Evolutionary conservation across 2,329 filamentous ascomycete genomes (phyloP).

Genomic region (Exophiala dermatitidis): DNA sequence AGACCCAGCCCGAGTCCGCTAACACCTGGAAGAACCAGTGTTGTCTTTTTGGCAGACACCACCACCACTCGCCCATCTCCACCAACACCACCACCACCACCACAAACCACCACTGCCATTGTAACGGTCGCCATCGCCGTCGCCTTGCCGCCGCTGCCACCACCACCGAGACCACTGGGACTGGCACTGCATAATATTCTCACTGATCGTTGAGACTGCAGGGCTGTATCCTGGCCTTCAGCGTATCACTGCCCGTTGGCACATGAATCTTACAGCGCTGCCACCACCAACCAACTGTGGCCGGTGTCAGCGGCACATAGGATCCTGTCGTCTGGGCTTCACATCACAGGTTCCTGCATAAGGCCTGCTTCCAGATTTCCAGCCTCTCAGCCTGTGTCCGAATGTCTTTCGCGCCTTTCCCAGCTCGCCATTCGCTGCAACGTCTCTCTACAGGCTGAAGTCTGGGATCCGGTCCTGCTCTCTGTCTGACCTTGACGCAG

Average conservation of each 20-base stretch:
- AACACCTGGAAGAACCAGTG: too few relatives aligned
- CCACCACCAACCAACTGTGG: neutral
- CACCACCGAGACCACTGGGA: neutral
- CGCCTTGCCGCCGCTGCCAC: neutral
- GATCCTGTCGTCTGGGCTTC: neutral
- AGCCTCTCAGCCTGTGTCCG: neutral
- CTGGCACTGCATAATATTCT: neutral
- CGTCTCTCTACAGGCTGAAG: conserved; percentile 6
- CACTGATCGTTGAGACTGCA: neutral
- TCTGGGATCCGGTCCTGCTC: too few relatives aligned
- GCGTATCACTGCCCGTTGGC: neutral
- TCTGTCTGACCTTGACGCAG: neutral
- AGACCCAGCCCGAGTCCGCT: too few relatives aligned
- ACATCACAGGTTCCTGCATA: conserved; percentile 20
- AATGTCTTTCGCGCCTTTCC: conserved; percentile 4
- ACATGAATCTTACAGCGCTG: neutral
- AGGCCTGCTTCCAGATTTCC: conserved; percentile 4
- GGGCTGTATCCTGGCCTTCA: neutral
- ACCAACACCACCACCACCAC: neutral
- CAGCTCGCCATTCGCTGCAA: neutral
- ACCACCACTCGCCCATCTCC: neutral
- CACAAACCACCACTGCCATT: neutral
- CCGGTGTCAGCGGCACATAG: neutral
- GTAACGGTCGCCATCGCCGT: neutral
- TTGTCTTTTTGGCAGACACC: neutral